These are phyloP conservation scores for Trypanosoma melophagium DNA, from an alignment of 208 protist genomes.

Conservation along the genomic window DNA sequence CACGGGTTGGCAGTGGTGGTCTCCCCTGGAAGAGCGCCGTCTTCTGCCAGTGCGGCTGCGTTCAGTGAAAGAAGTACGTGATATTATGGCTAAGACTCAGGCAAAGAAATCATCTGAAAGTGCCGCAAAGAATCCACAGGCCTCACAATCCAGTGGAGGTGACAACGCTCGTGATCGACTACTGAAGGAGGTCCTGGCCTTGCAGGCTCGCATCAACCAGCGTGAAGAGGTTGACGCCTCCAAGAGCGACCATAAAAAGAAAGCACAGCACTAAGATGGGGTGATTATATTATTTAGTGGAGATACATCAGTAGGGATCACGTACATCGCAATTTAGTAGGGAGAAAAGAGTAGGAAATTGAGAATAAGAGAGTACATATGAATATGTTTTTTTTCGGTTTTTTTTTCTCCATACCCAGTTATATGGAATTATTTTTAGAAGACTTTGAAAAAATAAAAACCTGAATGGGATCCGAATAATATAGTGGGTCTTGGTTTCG, in stretches of 20 bases:
- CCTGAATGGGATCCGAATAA: too few species aligned
- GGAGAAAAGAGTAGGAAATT: not conserved
- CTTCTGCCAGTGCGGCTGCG: constrained; percentile 84
- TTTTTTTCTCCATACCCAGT: too few species aligned
- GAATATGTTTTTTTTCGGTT: too few species aligned
- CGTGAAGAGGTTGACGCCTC: constrained; percentile 58
- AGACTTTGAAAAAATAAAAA: too few species aligned
- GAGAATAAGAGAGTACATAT: not conserved
- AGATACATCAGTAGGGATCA: constrained; percentile 17
- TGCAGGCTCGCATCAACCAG: constrained; percentile 88
- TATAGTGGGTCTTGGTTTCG: too few species aligned
- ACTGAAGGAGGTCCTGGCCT: constrained; percentile 87
- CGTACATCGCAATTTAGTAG: not conserved
- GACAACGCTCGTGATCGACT: constrained; percentile 83
- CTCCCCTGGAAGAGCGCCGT: constrained; percentile 81
- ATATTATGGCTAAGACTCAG: constrained; percentile 88
- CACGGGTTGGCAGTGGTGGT: constrained; percentile 88
- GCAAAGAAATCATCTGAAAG: constrained; percentile 64
- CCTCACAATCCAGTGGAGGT: constrained; percentile 40
- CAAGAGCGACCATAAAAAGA: constrained; percentile 51
- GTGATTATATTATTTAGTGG: constrained; percentile 10
- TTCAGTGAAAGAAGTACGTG: constrained; percentile 86
- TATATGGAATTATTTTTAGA: too few species aligned
- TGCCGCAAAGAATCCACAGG: constrained; percentile 44
- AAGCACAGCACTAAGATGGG: constrained; percentile 55